Evolutionary conservation across 129 eudicot genomes (phyloP).

Genomic region (Pulicaria dysenterica): DNA sequence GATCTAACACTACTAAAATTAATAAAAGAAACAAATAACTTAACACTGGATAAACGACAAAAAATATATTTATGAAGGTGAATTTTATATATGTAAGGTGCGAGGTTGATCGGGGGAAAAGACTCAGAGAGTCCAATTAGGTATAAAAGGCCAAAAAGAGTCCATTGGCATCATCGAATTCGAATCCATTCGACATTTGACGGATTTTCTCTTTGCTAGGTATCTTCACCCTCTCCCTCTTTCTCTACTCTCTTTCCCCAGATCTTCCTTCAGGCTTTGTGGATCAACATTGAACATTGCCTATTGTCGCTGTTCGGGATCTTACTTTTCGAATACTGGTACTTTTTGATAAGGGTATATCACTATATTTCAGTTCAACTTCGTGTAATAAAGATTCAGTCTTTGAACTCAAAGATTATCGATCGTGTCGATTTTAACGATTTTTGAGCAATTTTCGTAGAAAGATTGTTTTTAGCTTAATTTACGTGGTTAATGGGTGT

Average conservation of each 20-base stretch:
- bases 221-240: conserved; percentile 6
- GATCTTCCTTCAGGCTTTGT: neutral
- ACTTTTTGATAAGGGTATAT: conserved; percentile 15
- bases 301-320: neutral
- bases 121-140: no score
- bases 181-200: conserved; percentile 16
- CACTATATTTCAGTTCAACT: neutral
- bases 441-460: neutral
- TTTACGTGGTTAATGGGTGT: neutral
- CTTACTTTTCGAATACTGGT: neutral
- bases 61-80: no score
- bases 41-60: no score
- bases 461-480: conserved; percentile 1
- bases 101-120: no score
- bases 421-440: neutral
- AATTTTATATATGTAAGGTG: no score
- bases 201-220: conserved; percentile 24
- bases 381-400: conserved; percentile 2
- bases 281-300: neutral
- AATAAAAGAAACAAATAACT: no score
- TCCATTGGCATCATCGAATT: neutral
- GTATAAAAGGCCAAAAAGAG: no score
- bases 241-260: neutral
- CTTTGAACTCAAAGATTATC: neutral
- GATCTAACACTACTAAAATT: no score